These are phyloP conservation scores for Boletus sp. DNA, from an alignment of 1,284 basidiomycete species.

Conservation along the genomic window DNA sequence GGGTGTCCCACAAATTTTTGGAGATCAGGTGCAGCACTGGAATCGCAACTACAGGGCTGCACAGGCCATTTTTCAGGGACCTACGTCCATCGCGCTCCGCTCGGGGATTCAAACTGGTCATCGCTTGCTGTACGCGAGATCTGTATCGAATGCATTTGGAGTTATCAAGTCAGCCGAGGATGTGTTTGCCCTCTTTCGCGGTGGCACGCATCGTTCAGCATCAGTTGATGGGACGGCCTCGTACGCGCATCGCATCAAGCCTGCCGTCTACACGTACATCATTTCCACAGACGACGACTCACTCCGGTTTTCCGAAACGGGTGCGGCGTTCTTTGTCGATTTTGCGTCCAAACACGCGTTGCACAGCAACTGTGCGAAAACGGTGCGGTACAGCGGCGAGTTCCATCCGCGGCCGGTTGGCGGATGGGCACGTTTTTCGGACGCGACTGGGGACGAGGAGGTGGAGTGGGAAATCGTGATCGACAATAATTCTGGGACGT, in stretches of 20 bases:
- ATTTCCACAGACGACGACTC: conserved; percentile 66
- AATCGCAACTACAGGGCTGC: conserved; percentile 63
- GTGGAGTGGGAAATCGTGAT: conserved; percentile 70
- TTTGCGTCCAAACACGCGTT: conserved; percentile 72
- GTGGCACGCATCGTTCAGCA: conserved; percentile 33
- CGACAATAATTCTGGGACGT: conserved; percentile 76
- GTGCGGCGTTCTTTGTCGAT: conserved; percentile 76
- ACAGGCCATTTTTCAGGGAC: conserved; percentile 64
- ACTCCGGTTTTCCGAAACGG: conserved; percentile 74
- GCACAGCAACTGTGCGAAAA: conserved; percentile 49
- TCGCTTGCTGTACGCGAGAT: conserved; percentile 68
- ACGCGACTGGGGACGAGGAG: conserved; percentile 47
- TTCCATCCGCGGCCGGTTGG: conserved; percentile 71
- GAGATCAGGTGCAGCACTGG: conserved; percentile 60
- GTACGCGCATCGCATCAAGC: conserved; percentile 58
- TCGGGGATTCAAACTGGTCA: conserved; percentile 67
- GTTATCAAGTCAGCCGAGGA: conserved; percentile 47
- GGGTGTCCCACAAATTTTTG: conserved; percentile 57
- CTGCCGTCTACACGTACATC: conserved; percentile 75
- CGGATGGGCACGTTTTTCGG: conserved; percentile 62
- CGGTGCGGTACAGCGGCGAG: conserved; percentile 69
- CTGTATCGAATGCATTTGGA: conserved; percentile 59
- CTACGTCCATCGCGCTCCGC: conserved; percentile 57
- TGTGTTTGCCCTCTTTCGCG: conserved; percentile 48
- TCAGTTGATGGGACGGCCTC: conserved; percentile 17